phyloP scores from a whole-genome alignment of 495 filamentous ascomycete genomes.

The Pyrenopolyporus hunteri region DNA sequence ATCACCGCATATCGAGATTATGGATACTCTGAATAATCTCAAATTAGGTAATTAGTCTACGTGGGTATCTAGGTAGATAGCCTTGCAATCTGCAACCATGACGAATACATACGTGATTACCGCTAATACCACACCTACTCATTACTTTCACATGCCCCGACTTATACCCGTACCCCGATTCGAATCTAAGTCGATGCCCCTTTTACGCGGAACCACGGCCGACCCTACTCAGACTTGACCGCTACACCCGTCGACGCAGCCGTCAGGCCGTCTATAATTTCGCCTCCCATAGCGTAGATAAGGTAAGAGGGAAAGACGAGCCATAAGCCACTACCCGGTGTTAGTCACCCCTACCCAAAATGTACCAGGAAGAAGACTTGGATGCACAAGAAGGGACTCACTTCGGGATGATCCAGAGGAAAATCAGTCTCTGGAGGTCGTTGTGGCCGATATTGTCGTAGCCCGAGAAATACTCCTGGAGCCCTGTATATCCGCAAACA shows the following conservation, averaged over 20 bases:
- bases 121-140: neutral
- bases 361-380: neutral
- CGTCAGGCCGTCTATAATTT: slow-evolving; percentile 71
- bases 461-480: slow-evolving; percentile 78
- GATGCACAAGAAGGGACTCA: slow-evolving; percentile 51
- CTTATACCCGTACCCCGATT: neutral
- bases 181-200: neutral
- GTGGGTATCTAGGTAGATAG: neutral
- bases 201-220: neutral
- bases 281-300: slow-evolving; percentile 68
- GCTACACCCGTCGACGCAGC: slow-evolving; percentile 19
- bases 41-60: too few species aligned
- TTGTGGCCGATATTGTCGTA: slow-evolving; percentile 86
- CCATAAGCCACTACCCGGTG: slow-evolving; percentile 70
- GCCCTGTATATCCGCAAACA: slow-evolving; percentile 59
- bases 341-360: neutral
- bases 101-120: neutral
- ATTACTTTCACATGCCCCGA: neutral
- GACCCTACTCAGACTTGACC: slow-evolving; percentile 26
- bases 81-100: neutral
- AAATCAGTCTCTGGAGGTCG: slow-evolving; percentile 57
- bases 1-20: neutral
- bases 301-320: slow-evolving; percentile 74
- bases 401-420: slow-evolving; percentile 83
- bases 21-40: too few species aligned